Percentiles rank a stretch among this genome's conserved stretches.
These are phyloP conservation scores for Ceratocystis ficicola DNA, from an alignment of 2,329 filamentous ascomycete genomes.

Conservation along the genomic window DNA sequence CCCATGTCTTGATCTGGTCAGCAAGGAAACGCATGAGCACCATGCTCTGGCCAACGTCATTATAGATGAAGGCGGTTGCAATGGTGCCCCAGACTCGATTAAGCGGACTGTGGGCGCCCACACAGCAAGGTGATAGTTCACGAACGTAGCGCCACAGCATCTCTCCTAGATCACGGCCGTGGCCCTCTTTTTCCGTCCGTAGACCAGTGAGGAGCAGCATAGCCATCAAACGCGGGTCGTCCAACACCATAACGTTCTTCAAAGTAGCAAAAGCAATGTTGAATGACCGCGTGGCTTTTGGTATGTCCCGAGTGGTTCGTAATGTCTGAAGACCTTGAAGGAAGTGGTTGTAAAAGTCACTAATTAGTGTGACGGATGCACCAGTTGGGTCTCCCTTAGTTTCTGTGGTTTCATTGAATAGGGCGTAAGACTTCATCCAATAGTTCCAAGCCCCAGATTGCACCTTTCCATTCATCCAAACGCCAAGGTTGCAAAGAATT, in stretches of 20 bases:
- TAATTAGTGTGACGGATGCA: slow-evolving; percentile 20
- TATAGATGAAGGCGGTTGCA: slow-evolving; percentile 20
- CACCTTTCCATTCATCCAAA: slow-evolving; percentile 19
- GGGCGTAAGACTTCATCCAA: slow-evolving; percentile 14
- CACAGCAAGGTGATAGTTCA: slow-evolving; percentile 19
- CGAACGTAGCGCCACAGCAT: slow-evolving; percentile 21
- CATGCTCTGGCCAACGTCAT: slow-evolving; percentile 21
- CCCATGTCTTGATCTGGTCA: slow-evolving; percentile 18
- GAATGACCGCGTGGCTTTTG: slow-evolving; percentile 18
- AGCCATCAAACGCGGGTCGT: slow-evolving; percentile 21
- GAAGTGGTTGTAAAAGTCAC: slow-evolving; percentile 22
- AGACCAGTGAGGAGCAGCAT: slow-evolving; percentile 20
- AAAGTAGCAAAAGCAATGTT: slow-evolving; percentile 22
- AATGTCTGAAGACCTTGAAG: slow-evolving; percentile 18
- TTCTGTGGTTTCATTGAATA: slow-evolving; percentile 15
- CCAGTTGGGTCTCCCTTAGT: slow-evolving; percentile 18
- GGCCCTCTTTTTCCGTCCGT: slow-evolving; percentile 21
- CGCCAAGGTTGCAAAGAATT: slow-evolving; percentile 17
- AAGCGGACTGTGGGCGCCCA: slow-evolving; percentile 20
- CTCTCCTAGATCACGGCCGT: slow-evolving; percentile 19
- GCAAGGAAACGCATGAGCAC: slow-evolving; percentile 20
- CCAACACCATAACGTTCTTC: slow-evolving; percentile 19
- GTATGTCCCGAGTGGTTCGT: slow-evolving; percentile 10
- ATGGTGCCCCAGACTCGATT: slow-evolving; percentile 20
- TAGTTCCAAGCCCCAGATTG: slow-evolving; percentile 19